Conservation (phyloP, 768 basidiomycete genomes). For the Tylopilus balloui region DNA sequence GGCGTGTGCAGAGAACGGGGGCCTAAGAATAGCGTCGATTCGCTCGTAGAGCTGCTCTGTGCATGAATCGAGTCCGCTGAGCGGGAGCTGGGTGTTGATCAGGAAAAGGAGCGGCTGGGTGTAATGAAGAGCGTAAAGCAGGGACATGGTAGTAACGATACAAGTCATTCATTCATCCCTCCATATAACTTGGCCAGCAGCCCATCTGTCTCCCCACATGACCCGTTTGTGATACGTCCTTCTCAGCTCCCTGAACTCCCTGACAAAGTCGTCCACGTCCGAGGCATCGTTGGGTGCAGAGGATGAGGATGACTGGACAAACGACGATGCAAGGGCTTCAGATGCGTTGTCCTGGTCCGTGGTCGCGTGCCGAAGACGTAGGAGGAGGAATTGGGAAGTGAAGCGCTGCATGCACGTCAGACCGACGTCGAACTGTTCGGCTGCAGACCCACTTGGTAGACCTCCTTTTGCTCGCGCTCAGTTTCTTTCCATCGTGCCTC, state of each 20-base stretch:
- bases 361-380: conserved; percentile 83
- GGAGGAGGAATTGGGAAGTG: conserved; percentile 80
- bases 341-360: conserved; percentile 89
- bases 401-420: conserved; percentile 55
- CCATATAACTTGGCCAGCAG: conserved; percentile 82
- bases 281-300: conserved; percentile 24
- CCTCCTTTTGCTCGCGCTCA: conserved; percentile 82
- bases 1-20: conserved; percentile 17
- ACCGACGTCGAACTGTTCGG: not conserved
- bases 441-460: conserved; percentile 66
- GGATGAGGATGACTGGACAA: conserved; percentile 59
- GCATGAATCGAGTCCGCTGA: conserved; percentile 5
- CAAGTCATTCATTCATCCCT: conserved; percentile 47
- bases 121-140: conserved; percentile 27
- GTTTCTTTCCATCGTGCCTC: conserved; percentile 83
- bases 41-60: conserved; percentile 11
- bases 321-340: conserved; percentile 77
- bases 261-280: conserved; percentile 84
- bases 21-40: conserved; percentile 20
- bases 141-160: conserved; percentile 13
- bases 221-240: conserved; percentile 92
- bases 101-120: conserved; percentile 22
- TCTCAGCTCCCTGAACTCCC: conserved; percentile 79
- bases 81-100: conserved; percentile 8
- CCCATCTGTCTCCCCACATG: conserved; percentile 88